These are phyloP conservation scores for Artomyces pyxidatus DNA, from an alignment of 768 basidiomycete genomes.

Conservation along the genomic window DNA sequence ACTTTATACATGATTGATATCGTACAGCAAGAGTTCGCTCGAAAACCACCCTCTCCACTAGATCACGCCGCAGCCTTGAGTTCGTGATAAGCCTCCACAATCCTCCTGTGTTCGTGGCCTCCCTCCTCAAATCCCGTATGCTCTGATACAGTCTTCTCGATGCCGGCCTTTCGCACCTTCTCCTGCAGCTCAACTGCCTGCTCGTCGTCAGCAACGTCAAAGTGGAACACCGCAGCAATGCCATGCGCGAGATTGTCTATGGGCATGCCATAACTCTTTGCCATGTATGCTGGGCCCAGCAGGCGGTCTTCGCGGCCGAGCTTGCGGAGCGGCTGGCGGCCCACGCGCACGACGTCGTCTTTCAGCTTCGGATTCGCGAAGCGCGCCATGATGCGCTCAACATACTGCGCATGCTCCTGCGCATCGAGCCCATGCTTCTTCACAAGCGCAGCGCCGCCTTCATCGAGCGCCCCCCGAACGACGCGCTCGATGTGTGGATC, in stretches of 20 bases:
- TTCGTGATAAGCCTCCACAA: conserved; percentile 17
- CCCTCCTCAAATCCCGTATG: conserved; percentile 22
- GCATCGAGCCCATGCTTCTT: conserved; percentile 21
- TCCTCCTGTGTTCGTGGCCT: conserved; percentile 16
- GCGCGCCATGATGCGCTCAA: conserved; percentile 26
- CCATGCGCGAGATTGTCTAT: conserved; percentile 25
- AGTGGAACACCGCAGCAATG: conserved; percentile 29
- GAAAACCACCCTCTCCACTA: too few relatives aligned
- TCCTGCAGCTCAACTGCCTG: conserved; percentile 26
- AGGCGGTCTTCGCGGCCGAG: conserved; percentile 28
- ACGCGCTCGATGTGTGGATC: conserved; percentile 22
- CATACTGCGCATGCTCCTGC: conserved; percentile 22
- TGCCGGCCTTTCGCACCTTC: conserved; percentile 20
- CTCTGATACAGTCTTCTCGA: conserved; percentile 23
- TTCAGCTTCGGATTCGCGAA: conserved; percentile 28
- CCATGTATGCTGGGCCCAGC: conserved; percentile 29
- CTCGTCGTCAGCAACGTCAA: conserved; percentile 25
- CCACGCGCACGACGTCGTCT: conserved; percentile 30
- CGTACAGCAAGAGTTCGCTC: too few relatives aligned
- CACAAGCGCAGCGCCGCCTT: conserved; percentile 30
- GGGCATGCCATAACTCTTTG: conserved; percentile 23
- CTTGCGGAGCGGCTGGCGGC: conserved; percentile 33
- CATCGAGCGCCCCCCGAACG: conserved; percentile 27
- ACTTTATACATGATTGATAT: too few relatives aligned
- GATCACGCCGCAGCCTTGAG: too few relatives aligned